Conservation (phyloP, 2,329 filamentous ascomycete genomes). For the Ilyonectria sp. region DNA sequence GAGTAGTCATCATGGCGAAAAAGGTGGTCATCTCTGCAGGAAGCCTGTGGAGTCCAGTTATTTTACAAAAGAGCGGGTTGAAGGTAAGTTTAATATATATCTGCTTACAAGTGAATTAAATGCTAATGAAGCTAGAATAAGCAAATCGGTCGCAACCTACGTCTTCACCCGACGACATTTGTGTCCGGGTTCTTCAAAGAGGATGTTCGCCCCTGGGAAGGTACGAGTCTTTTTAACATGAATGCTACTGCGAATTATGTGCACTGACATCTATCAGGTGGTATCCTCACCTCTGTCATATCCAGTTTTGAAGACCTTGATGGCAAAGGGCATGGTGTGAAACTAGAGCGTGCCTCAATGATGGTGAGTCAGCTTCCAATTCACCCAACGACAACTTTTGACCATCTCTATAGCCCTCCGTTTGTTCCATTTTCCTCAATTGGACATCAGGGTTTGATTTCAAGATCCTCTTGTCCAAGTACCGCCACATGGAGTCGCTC, state of each 20-base stretch:
- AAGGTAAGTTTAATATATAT: constrained; percentile 1
- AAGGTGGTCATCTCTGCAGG: constrained; percentile 19
- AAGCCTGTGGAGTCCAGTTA: constrained; percentile 8
- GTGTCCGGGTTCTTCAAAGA: constrained; percentile 15
- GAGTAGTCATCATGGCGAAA: constrained; percentile 19
- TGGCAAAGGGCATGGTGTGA: constrained; percentile 27
- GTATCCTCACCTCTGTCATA: constrained; percentile 22
- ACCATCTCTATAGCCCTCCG: neutral
- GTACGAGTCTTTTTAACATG: neutral
- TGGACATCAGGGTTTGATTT: constrained; percentile 22
- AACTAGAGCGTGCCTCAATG: constrained; percentile 20
- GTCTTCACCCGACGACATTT: constrained; percentile 18
- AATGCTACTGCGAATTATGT: too few relatives aligned
- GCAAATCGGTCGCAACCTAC: constrained; percentile 24
- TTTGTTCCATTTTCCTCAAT: constrained; percentile 8
- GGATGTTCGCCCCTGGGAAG: constrained; percentile 23
- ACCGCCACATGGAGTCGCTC: constrained; percentile 12
- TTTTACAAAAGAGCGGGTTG: constrained; percentile 14
- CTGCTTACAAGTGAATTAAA: too few relatives aligned
- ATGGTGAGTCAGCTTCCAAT: neutral
- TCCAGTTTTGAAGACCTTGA: constrained; percentile 22
- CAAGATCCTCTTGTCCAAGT: constrained; percentile 24
- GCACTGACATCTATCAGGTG: constrained; percentile 2
- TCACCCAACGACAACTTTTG: neutral
- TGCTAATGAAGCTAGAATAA: constrained; percentile 9